These are phyloP conservation scores for Cyclotella cryptica DNA, from an alignment of 108 stramenopile species.

Conservation along the genomic window DNA sequence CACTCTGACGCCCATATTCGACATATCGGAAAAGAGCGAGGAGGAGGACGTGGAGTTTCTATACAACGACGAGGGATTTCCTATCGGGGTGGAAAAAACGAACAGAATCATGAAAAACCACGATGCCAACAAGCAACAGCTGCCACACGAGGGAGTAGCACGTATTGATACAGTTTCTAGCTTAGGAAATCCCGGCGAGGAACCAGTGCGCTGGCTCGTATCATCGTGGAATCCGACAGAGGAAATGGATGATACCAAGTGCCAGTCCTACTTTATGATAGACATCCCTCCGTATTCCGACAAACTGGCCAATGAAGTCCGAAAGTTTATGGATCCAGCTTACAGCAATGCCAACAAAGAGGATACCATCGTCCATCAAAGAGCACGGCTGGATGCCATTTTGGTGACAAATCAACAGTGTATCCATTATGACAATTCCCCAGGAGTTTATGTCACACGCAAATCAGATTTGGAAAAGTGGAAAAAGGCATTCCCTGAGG, in stretches of 20 bases:
- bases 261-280: slow-evolving; percentile 65
- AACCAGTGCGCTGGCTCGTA: slow-evolving; percentile 52
- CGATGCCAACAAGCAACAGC: neutral
- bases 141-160: slow-evolving; percentile 46
- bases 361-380: slow-evolving; percentile 7
- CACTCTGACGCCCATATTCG: slow-evolving; percentile 38
- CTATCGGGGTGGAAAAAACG: slow-evolving; percentile 22
- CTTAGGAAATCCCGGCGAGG: slow-evolving; percentile 36
- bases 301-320: slow-evolving; percentile 60
- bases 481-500: slow-evolving; percentile 70
- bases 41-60: slow-evolving; percentile 28
- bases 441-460: slow-evolving; percentile 68
- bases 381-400: slow-evolving; percentile 56
- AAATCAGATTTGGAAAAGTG: slow-evolving; percentile 70
- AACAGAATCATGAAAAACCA: slow-evolving; percentile 1
- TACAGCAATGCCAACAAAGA: slow-evolving; percentile 16
- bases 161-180: slow-evolving; percentile 56
- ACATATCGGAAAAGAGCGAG: neutral
- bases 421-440: slow-evolving; percentile 79
- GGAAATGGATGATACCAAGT: neutral
- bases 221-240: slow-evolving; percentile 24
- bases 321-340: slow-evolving; percentile 67
- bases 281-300: slow-evolving; percentile 88
- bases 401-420: slow-evolving; percentile 76
- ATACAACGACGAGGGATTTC: slow-evolving; percentile 48